Evolutionary conservation across 805 yeast genomes (phyloP).

Genomic region (Tetrapisispora nanseiensis): DNA sequence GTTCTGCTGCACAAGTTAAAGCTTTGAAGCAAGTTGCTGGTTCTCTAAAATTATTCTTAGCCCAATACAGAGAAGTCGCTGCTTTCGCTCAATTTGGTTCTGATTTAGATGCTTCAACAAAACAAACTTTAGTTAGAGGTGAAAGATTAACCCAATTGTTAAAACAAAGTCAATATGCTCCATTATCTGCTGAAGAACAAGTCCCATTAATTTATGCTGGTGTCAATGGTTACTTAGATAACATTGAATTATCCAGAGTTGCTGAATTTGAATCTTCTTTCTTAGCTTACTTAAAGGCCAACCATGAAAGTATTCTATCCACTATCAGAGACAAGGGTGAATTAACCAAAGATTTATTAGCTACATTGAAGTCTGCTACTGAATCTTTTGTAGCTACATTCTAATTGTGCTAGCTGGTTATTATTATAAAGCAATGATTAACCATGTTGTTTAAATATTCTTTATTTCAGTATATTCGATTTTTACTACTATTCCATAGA

Average conservation of each 20-base stretch:
- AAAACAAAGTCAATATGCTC: slow-evolving; percentile 95
- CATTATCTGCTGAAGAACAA: slow-evolving; percentile 97
- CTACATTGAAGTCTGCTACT: slow-evolving; percentile 80
- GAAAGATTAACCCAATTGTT: slow-evolving; percentile 98
- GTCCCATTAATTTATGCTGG: slow-evolving; percentile 98
- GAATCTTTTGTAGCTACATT: slow-evolving; percentile 89
- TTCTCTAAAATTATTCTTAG: slow-evolving; percentile 98
- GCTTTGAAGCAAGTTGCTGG: slow-evolving; percentile 99
- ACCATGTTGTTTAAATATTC: slow-evolving; percentile 1
- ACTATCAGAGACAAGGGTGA: slow-evolving; percentile 85
- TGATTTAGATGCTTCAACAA: slow-evolving; percentile 98
- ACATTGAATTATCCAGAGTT: slow-evolving; percentile 72
- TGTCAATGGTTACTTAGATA: slow-evolving; percentile 98
- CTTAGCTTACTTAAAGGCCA: slow-evolving; percentile 85
- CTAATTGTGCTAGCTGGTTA: slow-evolving; percentile 35
- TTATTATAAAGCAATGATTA: neutral
- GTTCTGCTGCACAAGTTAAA: slow-evolving; percentile 99
- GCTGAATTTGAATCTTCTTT: slow-evolving; percentile 87
- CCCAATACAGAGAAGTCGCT: slow-evolving; percentile 99
- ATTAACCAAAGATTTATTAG: slow-evolving; percentile 79
- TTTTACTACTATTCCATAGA: slow-evolving; percentile 2
- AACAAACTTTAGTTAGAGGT: slow-evolving; percentile 98
- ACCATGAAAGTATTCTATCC: slow-evolving; percentile 73
- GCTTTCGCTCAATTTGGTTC: slow-evolving; percentile 99
- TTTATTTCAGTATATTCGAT: slow-evolving; percentile 1